Percentiles rank a stretch among this genome's conserved stretches.
phyloP scores from a whole-genome alignment of 1,284 basidiomycete genomes.

The Moesziomyces sp. region DNA sequence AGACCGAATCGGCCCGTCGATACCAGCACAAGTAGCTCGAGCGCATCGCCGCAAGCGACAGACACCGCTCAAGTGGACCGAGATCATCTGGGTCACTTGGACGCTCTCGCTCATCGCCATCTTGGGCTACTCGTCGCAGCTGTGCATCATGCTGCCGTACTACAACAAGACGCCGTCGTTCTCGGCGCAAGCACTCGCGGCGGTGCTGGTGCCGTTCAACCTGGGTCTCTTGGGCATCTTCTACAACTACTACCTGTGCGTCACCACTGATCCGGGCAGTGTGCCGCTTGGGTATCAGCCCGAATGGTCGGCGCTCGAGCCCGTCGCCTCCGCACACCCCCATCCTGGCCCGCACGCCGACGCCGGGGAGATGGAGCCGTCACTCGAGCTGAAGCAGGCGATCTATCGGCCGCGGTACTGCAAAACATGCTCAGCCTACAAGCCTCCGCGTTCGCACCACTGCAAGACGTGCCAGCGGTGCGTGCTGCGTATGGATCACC shows the following conservation, averaged over 20 bases:
- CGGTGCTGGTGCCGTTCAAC: conserved; percentile 88
- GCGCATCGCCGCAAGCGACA: conserved; percentile 9
- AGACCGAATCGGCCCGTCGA: background rate
- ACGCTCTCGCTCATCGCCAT: conserved; percentile 49
- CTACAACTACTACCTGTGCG: conserved; percentile 60
- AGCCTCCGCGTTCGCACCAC: conserved; percentile 67
- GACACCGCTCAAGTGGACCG: conserved; percentile 39
- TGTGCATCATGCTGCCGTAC: conserved; percentile 61
- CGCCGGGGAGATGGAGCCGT: conserved; percentile 1
- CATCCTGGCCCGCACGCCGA: background rate
- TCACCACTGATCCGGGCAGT: conserved; percentile 54
- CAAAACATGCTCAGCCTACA: conserved; percentile 53
- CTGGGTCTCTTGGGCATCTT: conserved; percentile 68
- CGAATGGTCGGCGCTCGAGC: conserved; percentile 49
- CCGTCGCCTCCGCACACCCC: background rate
- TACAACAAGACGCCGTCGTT: conserved; percentile 49
- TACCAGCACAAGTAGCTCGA: background rate
- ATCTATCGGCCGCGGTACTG: conserved; percentile 55
- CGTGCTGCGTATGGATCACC: conserved; percentile 70
- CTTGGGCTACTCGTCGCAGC: conserved; percentile 56
- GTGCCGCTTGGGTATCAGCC: conserved; percentile 58
- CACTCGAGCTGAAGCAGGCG: conserved; percentile 35
- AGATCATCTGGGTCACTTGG: conserved; percentile 36
- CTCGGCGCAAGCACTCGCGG: conserved; percentile 74
- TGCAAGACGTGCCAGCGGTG: conserved; percentile 65